Base-by-base conservation (phyloP, 176 grass and related monocot genomes). In the Aegilops speltoides region DNA sequence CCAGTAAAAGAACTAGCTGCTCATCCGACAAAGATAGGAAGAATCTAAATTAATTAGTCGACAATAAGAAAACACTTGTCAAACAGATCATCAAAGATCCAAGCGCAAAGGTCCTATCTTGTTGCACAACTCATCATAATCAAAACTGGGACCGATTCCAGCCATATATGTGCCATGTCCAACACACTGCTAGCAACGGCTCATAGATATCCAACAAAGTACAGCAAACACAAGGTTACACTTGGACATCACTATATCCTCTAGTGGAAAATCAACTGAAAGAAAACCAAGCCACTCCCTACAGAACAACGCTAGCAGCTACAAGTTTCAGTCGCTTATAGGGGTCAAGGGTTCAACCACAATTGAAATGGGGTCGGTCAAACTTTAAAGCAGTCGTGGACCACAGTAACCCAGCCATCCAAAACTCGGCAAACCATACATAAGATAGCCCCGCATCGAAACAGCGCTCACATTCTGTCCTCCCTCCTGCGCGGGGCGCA, bases 401-500 rank as follows among this genome's bases (percentile, higher is more conserved):
- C 59, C 77, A 80, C 63, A 19, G 24, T 12, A 80, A 33, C 28
- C 50, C 14, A 64, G 74, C 10, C 36, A 34, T 34, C 33, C 33
- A 64, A 64, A 78, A 56, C 8, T 14, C 6, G 82, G 36, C 68
- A 74, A 19, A 59, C 50, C 81, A 63, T n/a, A 83, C 37, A 61
- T 41, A n/a, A 8, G 22, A 61, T 5, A n/a, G 20, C 9, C 11
- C 82, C 62, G 20, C 16, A 46, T 75, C 8, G 17, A 4, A 2
- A 59, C 1, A 22, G 24, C 43, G 11, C 60, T 88, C 77, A 91
- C 89, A 91, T 91, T 29, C 88, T 88, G 60, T 91, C 89, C 81
- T 91, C 89, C 87, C 85, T 91, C 72, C 81, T 80, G 36, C 89
- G 85, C 0, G 89, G 89, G 14, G 89, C 89, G 3, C 81, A 81